phyloP scores from a whole-genome alignment of 1,284 basidiomycete genomes.

The Ganoderma lucidum region DNA sequence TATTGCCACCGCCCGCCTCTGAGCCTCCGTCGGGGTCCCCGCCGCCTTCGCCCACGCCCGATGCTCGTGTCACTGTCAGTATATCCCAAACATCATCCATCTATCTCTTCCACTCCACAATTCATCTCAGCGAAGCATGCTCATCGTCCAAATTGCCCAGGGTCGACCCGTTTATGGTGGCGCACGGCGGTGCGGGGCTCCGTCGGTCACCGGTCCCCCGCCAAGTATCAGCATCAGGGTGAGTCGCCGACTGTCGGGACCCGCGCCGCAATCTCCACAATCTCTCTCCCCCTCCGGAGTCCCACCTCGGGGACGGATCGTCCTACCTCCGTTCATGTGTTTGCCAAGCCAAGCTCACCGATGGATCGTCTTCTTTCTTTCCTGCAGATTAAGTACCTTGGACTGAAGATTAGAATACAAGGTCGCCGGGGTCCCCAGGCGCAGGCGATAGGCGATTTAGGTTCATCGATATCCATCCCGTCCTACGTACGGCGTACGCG shows the following conservation, averaged over 20 bases:
- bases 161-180: constrained; percentile 8
- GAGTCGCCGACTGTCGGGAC: not conserved
- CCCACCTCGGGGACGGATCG: constrained; percentile 8
- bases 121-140: constrained; percentile 27
- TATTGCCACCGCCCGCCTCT: constrained; percentile 36
- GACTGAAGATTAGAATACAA: not conserved
- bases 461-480: not conserved
- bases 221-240: constrained; percentile 10
- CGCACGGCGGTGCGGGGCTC: constrained; percentile 22
- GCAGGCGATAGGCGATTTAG: not conserved
- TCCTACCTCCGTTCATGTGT: not conserved
- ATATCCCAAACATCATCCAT: not conserved
- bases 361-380: not conserved
- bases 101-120: constrained; percentile 3
- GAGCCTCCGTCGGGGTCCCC: constrained; percentile 11
- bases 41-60: not conserved
- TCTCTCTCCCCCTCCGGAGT: constrained; percentile 4
- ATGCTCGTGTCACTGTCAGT: not conserved
- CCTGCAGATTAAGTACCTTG: not conserved
- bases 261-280: constrained; percentile 17
- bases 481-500: not conserved
- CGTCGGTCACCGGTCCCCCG: constrained; percentile 32
- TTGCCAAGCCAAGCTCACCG: not conserved
- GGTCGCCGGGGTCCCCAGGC: not conserved
- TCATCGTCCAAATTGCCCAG: constrained; percentile 15